phyloP scores from a whole-genome alignment of 805 yeast genomes.

The Kodamaea sagamina region DNA sequence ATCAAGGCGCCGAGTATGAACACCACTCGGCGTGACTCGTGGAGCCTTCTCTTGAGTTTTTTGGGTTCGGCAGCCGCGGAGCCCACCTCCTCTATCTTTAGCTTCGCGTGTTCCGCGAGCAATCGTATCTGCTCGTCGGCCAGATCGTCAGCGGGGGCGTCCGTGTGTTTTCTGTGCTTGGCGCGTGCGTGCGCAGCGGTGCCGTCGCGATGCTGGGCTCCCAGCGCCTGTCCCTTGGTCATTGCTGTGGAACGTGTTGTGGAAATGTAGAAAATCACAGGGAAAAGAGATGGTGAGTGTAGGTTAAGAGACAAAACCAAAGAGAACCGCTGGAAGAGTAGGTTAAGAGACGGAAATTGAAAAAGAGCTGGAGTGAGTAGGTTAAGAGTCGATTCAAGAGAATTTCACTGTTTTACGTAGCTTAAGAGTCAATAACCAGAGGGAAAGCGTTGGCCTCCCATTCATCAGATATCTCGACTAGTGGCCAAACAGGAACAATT shows the following conservation, averaged over 20 bases:
- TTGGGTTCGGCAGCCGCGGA: slow-evolving; percentile 8
- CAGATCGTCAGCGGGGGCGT: not conserved
- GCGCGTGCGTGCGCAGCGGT: not conserved
- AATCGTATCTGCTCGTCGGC: not conserved
- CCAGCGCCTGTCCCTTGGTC: slow-evolving; percentile 4
- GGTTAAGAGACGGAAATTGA: not conserved
- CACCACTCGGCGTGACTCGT: slow-evolving; percentile 57
- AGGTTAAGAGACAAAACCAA: not conserved
- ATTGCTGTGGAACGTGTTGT: not conserved
- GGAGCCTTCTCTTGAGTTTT: slow-evolving; percentile 25
- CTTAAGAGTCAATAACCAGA: not conserved
- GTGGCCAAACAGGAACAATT: no score
- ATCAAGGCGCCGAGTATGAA: slow-evolving; percentile 72
- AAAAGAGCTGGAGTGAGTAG: not conserved
- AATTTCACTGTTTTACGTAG: not conserved
- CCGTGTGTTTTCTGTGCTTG: not conserved
- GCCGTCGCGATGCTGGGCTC: not conserved
- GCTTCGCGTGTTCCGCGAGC: slow-evolving; percentile 6
- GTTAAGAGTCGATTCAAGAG: not conserved
- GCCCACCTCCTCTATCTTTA: not conserved
- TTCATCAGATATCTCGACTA: no score
- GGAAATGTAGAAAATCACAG: not conserved
- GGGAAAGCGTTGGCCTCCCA: no score
- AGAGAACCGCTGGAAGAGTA: not conserved
- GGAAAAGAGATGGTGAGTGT: not conserved